These are phyloP conservation scores for Teunomyces panamensis DNA, from an alignment of 805 yeast species.

Conservation along the genomic window DNA sequence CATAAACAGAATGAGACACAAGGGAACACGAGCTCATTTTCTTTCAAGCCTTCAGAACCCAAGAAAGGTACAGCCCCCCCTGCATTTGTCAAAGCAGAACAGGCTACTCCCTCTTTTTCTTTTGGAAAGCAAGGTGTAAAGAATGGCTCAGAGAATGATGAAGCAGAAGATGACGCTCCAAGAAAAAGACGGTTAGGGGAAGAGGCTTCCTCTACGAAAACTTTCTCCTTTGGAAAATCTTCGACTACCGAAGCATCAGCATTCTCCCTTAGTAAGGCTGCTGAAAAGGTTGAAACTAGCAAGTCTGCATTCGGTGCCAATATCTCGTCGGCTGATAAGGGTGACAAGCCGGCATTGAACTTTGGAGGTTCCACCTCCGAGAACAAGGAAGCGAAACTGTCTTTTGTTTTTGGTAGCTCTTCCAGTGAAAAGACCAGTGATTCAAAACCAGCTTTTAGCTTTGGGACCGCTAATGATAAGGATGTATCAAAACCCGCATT, in stretches of 20 bases:
- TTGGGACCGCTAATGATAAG: conserved; percentile 7
- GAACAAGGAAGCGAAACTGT: background rate
- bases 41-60: background rate
- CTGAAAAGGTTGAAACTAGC: background rate
- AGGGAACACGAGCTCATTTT: background rate
- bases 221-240: conserved; percentile 16
- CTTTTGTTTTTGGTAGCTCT: background rate
- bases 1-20: background rate
- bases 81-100: background rate
- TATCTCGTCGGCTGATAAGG: background rate
- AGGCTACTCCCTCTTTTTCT: background rate
- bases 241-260: conserved; percentile 5
- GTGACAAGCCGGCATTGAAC: conserved; percentile 2
- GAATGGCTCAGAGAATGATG: background rate
- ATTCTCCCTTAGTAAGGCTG: conserved; percentile 15
- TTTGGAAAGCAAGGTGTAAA: background rate
- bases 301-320: background rate
- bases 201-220: conserved; percentile 7
- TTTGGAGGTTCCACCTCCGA: conserved; percentile 5
- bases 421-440: background rate
- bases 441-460: conserved; percentile 9
- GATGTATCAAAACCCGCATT: background rate
- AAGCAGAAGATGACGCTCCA: background rate
- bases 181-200: background rate
- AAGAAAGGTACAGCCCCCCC: background rate